Percentiles rank a stretch among this genome's conserved stretches.
These are phyloP conservation scores for Pestalotiopsis fici DNA, from an alignment of 2,329 filamentous ascomycete species.

Conservation along the genomic window DNA sequence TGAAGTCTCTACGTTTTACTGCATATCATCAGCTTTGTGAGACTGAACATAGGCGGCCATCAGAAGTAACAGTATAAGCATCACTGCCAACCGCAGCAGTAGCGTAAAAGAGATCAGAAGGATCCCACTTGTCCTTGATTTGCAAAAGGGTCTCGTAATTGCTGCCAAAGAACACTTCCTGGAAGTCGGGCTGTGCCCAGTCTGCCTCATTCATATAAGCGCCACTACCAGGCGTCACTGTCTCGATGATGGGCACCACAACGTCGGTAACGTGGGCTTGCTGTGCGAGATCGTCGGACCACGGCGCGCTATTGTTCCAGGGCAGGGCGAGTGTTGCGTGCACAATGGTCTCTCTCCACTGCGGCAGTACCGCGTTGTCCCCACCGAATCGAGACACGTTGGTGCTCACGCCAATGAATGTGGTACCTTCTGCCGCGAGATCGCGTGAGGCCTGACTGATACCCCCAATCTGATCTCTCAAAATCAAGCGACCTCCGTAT, in stretches of 20 bases:
- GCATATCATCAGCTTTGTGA: no score
- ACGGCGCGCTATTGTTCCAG: constrained; percentile 20
- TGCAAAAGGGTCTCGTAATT: constrained; percentile 33
- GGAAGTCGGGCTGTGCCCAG: constrained; percentile 33
- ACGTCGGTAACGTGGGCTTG: constrained; percentile 31
- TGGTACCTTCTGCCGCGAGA: constrained; percentile 30
- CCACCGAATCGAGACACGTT: constrained; percentile 27
- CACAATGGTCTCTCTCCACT: constrained; percentile 31
- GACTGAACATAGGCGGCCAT: constrained; percentile 36
- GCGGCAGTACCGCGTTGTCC: constrained; percentile 33
- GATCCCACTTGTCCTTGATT: constrained; percentile 45
- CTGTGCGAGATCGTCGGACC: constrained; percentile 20
- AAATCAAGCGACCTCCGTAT: constrained; percentile 36
- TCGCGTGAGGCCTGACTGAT: constrained; percentile 15
- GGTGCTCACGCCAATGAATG: constrained; percentile 30
- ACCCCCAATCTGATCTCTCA: constrained; percentile 19
- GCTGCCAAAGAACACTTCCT: constrained; percentile 35
- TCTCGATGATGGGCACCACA: constrained; percentile 26
- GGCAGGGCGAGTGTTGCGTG: constrained; percentile 19
- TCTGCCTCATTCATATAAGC: constrained; percentile 44
- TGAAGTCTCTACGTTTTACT: no score
- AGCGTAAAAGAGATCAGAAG: constrained; percentile 38
- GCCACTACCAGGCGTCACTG: constrained; percentile 22
- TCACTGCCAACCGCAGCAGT: constrained; percentile 42
- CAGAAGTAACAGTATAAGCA: constrained; percentile 34